Evolutionary conservation across 2,329 filamentous ascomycete species (phyloP).

Genomic region (Fusarium illudens): DNA sequence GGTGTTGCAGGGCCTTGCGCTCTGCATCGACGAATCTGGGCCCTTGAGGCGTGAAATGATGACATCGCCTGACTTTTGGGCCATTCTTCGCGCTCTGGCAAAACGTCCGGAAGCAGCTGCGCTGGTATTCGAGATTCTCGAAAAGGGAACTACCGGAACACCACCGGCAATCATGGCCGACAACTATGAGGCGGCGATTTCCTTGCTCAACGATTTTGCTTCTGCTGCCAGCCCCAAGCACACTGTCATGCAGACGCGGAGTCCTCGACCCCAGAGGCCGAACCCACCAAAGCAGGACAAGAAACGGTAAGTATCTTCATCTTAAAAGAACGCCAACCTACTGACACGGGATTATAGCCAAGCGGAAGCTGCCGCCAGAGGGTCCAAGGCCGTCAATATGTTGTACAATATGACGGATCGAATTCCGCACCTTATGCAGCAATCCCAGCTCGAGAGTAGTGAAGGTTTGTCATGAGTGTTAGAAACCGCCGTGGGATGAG

Average conservation of each 20-base stretch:
- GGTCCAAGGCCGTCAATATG: slow-evolving; percentile 80
- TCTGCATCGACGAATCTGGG: slow-evolving; percentile 80
- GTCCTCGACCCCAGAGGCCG: slow-evolving; percentile 55
- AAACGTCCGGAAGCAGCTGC: slow-evolving; percentile 74
- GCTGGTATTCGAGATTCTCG: slow-evolving; percentile 86
- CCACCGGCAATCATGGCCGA: slow-evolving; percentile 89
- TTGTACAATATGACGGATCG: slow-evolving; percentile 84
- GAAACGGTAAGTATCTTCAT: slow-evolving; percentile 35
- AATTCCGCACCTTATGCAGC: slow-evolving; percentile 86
- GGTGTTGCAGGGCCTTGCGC: slow-evolving; percentile 79
- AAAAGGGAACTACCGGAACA: slow-evolving; percentile 76
- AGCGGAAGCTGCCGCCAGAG: slow-evolving; percentile 72
- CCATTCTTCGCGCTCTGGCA: slow-evolving; percentile 80
- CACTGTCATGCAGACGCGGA: slow-evolving; percentile 72
- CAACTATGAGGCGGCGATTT: slow-evolving; percentile 91
- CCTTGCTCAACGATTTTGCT: slow-evolving; percentile 88
- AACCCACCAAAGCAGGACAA: slow-evolving; percentile 37
- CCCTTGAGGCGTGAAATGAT: slow-evolving; percentile 90
- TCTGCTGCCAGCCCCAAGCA: slow-evolving; percentile 80
- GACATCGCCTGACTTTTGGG: slow-evolving; percentile 97
- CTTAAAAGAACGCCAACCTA: neutral
- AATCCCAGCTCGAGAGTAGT: slow-evolving; percentile 88
- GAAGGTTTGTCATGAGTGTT: slow-evolving; percentile 67
- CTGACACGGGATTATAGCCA: slow-evolving; percentile 36
- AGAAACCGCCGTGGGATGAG: neutral